Percentiles rank a stretch among this genome's conserved stretches.
Evolutionary conservation across 257 asterid genomes (phyloP).

Genomic region (Thymus quinquecostatus): DNA sequence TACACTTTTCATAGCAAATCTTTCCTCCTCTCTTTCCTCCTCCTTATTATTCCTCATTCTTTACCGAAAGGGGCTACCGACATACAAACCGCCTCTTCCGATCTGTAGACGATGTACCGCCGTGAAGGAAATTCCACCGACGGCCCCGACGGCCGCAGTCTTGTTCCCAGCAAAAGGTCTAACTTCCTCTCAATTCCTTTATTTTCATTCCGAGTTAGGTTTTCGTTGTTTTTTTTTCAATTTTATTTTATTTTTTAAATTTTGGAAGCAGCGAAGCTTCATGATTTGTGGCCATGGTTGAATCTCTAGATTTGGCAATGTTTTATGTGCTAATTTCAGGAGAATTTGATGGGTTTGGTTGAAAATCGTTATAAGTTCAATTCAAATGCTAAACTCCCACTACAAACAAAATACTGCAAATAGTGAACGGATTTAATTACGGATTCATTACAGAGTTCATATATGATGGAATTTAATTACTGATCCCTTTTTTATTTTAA

Average conservation of each 20-base stretch:
- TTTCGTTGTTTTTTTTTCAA: neutral
- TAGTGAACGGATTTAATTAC: too few relatives aligned
- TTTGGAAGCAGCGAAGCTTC: constrained; percentile 15
- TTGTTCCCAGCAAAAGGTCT: constrained; percentile 77
- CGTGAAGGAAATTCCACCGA: constrained; percentile 58
- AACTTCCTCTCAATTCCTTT: neutral
- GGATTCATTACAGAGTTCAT: too few relatives aligned
- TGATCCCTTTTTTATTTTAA: constrained; percentile 1
- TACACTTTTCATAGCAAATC: too few relatives aligned
- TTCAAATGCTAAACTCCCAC: neutral
- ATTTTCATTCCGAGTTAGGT: neutral
- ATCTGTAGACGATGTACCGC: constrained; percentile 66
- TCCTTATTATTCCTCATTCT: too few relatives aligned
- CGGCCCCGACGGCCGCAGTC: too few relatives aligned
- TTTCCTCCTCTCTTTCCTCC: too few relatives aligned
- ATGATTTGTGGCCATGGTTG: neutral
- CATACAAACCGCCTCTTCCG: too few relatives aligned
- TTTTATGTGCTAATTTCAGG: constrained; percentile 3
- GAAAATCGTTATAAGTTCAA: neutral
- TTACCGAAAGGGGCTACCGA: too few relatives aligned
- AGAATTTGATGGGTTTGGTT: constrained; percentile 1
- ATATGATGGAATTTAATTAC: too few relatives aligned
- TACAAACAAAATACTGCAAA: too few relatives aligned
- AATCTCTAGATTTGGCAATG: constrained; percentile 14
- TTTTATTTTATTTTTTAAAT: neutral